These are phyloP conservation scores for Pythium insidiosum DNA, from an alignment of 352 stramenopile species.

Conservation along the genomic window DNA sequence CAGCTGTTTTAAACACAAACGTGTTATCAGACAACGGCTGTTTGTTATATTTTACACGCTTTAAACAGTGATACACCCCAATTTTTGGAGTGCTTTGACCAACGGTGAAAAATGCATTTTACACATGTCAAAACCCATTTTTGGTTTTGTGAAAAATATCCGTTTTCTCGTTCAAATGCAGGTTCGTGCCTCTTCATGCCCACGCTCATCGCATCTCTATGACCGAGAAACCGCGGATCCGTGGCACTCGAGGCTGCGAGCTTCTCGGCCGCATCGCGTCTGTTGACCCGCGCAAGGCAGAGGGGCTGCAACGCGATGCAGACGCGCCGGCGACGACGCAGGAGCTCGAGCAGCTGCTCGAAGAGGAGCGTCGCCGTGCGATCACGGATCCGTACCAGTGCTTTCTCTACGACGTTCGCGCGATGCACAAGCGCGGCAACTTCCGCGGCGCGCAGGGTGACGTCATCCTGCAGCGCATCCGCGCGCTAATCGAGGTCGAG, in stretches of 20 bases:
- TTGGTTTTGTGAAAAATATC: no score
- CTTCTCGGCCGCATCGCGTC: constrained; percentile 34
- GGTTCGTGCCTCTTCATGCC: no score
- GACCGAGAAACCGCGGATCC: no score
- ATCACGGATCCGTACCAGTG: constrained; percentile 59
- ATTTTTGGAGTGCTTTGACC: no score
- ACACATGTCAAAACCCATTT: no score
- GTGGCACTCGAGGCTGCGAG: constrained; percentile 30
- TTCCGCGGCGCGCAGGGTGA: constrained; percentile 59
- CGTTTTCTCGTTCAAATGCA: no score
- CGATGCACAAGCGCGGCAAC: constrained; percentile 48
- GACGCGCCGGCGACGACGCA: constrained; percentile 3
- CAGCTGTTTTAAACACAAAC: no score
- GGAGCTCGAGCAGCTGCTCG: constrained; percentile 40
- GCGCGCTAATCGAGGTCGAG: constrained; percentile 23
- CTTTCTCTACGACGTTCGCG: constrained; percentile 59
- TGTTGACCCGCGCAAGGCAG: constrained; percentile 49
- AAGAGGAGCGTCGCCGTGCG: constrained; percentile 47
- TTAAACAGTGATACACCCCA: no score
- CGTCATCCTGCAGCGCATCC: constrained; percentile 40
- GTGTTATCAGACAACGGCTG: no score
- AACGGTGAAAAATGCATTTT: no score
- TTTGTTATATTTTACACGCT: no score
- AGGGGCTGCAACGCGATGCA: constrained; percentile 33
- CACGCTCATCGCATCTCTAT: no score